These are phyloP conservation scores for Solanum pinnatisectum DNA, from an alignment of 257 asterid species.

Conservation along the genomic window DNA sequence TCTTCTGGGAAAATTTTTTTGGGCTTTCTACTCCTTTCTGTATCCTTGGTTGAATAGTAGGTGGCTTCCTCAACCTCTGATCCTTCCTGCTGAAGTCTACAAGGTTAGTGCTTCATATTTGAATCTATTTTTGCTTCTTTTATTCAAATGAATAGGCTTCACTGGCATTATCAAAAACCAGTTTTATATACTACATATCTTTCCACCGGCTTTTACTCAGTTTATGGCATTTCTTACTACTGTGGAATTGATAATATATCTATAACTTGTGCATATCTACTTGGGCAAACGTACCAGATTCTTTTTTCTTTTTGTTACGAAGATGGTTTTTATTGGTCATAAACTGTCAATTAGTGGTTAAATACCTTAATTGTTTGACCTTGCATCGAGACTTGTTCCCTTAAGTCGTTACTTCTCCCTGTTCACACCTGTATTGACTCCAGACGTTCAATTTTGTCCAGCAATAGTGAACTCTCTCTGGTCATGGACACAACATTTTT, in stretches of 20 bases:
- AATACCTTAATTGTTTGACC: neutral
- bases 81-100: conserved; percentile 93
- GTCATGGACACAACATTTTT: neutral
- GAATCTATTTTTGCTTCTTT: neutral
- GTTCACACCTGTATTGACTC: neutral
- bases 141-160: neutral
- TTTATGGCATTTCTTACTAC: neutral
- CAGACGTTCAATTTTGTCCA: neutral
- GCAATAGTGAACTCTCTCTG: neutral
- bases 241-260: neutral
- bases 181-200: neutral
- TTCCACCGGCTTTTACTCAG: neutral
- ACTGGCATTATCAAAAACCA: neutral
- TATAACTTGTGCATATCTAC: neutral
- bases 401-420: neutral
- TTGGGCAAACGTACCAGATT: neutral
- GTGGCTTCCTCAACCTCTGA: conserved; percentile 92
- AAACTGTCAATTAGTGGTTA: neutral
- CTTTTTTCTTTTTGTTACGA: neutral
- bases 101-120: conserved; percentile 37
- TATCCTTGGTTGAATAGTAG: conserved; percentile 53
- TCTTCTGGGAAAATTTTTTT: conserved; percentile 55
- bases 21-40: conserved; percentile 53
- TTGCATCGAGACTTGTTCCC: neutral
- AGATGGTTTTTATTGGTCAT: neutral